Conservation (phyloP, 192 early-diverging fungal genomes). For the Backusella tarrabulga region DNA sequence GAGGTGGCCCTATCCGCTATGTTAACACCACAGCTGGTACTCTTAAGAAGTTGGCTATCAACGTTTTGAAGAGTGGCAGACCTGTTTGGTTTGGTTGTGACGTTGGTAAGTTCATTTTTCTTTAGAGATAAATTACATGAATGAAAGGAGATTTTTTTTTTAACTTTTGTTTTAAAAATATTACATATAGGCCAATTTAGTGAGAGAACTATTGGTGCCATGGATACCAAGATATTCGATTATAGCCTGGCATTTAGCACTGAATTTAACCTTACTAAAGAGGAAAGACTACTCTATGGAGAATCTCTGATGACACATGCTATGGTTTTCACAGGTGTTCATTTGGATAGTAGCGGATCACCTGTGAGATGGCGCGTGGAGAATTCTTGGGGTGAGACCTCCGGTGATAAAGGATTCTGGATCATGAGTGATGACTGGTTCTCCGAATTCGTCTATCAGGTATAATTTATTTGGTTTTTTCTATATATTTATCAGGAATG, state of each 20-base stretch:
- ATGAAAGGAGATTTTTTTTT: background rate
- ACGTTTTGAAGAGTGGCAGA: constrained; percentile 56
- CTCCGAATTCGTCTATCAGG: constrained; percentile 72
- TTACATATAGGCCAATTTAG: constrained; percentile 49
- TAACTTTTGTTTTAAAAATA: background rate
- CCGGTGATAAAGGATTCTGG: constrained; percentile 73
- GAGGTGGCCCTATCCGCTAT: constrained; percentile 64
- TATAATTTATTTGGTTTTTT: background rate
- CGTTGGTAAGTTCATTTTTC: constrained; percentile 40
- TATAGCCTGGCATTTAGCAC: constrained; percentile 67
- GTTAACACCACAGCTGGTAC: constrained; percentile 57
- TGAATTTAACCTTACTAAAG: constrained; percentile 60
- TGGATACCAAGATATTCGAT: constrained; percentile 65
- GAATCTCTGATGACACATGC: constrained; percentile 80
- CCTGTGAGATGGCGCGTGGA: constrained; percentile 76
- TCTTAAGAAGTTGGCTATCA: constrained; percentile 60
- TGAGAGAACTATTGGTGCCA: constrained; percentile 50
- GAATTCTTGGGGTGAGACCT: constrained; percentile 50
- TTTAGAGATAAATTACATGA: background rate
- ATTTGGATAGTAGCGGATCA: constrained; percentile 60
- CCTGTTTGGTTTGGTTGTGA: constrained; percentile 83
- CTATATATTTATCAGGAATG: background rate
- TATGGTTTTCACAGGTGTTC: constrained; percentile 79
- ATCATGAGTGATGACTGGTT: constrained; percentile 80
- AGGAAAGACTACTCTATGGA: constrained; percentile 66